Conservation (phyloP, 73 alveolate genomes). For the Symbiodinium pilosum region DNA sequence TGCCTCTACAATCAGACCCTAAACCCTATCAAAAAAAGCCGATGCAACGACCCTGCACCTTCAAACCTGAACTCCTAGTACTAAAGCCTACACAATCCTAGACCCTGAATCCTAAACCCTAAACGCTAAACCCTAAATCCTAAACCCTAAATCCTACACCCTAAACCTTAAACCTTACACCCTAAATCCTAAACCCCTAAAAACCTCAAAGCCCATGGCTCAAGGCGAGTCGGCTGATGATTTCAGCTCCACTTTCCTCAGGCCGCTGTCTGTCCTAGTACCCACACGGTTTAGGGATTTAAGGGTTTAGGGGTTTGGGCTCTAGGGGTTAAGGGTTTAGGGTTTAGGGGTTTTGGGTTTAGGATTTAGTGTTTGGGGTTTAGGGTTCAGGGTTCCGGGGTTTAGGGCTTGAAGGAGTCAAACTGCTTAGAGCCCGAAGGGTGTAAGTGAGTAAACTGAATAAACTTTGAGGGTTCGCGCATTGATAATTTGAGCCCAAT, state of each 20-base stretch:
- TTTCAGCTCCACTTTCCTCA: conserved; percentile 87
- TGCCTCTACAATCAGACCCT: no score
- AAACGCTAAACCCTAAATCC: neutral
- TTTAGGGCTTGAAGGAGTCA: no score
- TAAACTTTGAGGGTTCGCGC: no score
- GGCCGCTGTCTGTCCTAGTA: neutral
- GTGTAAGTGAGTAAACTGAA: no score
- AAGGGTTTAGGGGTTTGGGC: neutral
- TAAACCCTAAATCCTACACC: neutral
- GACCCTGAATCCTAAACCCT: neutral
- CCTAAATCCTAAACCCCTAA: neutral
- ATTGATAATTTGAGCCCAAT: no score
- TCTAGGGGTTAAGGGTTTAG: neutral
- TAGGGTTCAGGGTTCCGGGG: neutral
- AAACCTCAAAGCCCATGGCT: no score
- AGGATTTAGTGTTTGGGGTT: neutral
- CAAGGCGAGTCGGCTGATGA: conserved; percentile 29
- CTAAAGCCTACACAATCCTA: neutral
- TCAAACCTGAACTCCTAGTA: neutral
- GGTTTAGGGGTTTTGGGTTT: neutral
- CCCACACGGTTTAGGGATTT: neutral
- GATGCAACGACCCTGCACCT: neutral
- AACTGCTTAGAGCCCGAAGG: no score
- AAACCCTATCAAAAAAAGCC: no score
- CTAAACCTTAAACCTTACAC: neutral